Base-by-base conservation (phyloP, 2,329 filamentous ascomycete genomes). In the Beauveria caledonica region DNA sequence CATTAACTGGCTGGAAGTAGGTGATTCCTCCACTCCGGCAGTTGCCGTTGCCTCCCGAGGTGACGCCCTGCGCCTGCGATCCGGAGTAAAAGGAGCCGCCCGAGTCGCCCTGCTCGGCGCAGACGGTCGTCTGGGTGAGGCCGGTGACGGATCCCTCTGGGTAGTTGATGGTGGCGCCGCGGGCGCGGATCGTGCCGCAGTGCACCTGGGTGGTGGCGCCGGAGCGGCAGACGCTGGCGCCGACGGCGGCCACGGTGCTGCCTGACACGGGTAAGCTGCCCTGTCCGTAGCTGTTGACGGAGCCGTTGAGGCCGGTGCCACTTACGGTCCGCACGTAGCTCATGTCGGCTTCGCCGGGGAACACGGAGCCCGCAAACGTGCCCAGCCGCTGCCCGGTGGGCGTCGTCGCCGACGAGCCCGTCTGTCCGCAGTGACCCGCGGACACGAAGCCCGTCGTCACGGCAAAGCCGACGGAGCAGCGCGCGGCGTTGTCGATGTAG, bases 1-100 rank as follows among this genome's bases (percentile, higher is more conserved):
- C 69, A 64, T 74, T 74, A 50, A 76, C 71, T 61, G 74, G 74
- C 68, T 75, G 73, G 72, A 75, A 76, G 68, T 72, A 76, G 63
- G 73, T 76, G 0, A 58, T 67, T 40, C 73, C 73, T 60, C 73
- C 73, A 36, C 40, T 46, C n/a, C 42, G 53, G 70, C 73, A 76
- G 72, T 74, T 61, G 50, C 73, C 73, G 55, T 68, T 72, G 64
- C 73, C 73, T 67, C 73, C 73, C 1, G 73, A 76, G 64, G 72
- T 74, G 64, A 76, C 73, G 67, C 73, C 73, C 69, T 76, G 73
- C 61, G 73, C 73, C 69, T 76, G 73, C 59, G 72, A 51, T 54
- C 73, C 73, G 61, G 72, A 66, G 71, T 74, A 75, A 61, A 67
- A 75, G 39, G 73, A 71, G 62, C 73, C 73, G 59, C 73, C 73